Evolutionary conservation across 2,329 filamentous ascomycete species (phyloP).

Genomic region (Fusarium buxicola): DNA sequence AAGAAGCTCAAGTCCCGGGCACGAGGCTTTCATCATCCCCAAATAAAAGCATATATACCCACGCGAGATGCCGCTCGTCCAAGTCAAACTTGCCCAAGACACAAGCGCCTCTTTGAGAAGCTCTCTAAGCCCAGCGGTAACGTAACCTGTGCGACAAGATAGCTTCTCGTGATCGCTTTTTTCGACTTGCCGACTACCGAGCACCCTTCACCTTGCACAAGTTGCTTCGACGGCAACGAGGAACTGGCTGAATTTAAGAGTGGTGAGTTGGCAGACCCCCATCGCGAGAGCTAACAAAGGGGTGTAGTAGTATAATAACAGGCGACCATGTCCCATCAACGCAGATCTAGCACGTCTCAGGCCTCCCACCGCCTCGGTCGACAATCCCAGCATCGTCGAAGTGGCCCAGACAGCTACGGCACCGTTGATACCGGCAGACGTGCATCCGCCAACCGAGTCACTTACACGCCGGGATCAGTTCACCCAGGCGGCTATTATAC

Average conservation of each 20-base stretch:
- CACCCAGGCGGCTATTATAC: neutral
- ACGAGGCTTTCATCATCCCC: constrained; percentile 6
- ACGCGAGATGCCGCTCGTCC: neutral
- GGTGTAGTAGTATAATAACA: constrained; percentile 4
- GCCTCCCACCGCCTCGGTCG: neutral
- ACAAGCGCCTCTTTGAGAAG: constrained; percentile 20
- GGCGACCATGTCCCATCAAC: constrained; percentile 24
- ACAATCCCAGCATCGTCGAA: neutral
- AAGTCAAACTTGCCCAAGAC: constrained; percentile 2
- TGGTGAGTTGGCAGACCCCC: constrained; percentile 21
- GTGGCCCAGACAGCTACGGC: neutral
- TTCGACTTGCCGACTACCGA: constrained; percentile 21
- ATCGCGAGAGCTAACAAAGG: constrained; percentile 28
- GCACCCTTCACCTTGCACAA: constrained; percentile 21
- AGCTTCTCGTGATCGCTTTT: constrained; percentile 37
- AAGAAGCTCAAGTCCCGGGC: neutral
- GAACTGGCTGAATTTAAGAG: neutral
- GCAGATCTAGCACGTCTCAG: constrained; percentile 11
- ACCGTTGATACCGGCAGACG: constrained; percentile 1
- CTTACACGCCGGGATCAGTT: constrained; percentile 6
- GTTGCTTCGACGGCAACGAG: neutral
- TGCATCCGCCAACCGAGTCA: constrained; percentile 5
- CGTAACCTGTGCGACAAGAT: constrained; percentile 39
- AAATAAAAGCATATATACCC: constrained; percentile 14
- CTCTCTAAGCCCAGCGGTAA: constrained; percentile 19